A percentile compares a stretch with the other conserved stretches of the same genome.
Conservation (phyloP, 2,329 filamentous ascomycete genomes). For the Fonsecaea pugnacius region DNA sequence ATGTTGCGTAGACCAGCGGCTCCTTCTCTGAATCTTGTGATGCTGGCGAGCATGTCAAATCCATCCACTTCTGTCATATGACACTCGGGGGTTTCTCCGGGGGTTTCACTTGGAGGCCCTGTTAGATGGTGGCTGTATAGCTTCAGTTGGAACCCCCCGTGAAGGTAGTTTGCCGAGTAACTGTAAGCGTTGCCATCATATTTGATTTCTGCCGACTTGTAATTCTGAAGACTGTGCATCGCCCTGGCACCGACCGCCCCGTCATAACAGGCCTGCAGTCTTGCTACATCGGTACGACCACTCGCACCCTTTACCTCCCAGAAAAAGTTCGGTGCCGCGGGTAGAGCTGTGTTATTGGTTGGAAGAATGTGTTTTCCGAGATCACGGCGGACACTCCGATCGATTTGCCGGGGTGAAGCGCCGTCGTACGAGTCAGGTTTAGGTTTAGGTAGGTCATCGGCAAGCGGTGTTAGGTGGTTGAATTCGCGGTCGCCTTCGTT, state of each 20-base stretch:
- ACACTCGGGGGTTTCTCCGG: slow-evolving; percentile 42
- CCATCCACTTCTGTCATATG: slow-evolving; percentile 46
- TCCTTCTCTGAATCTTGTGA: slow-evolving; percentile 43
- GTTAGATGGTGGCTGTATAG: slow-evolving; percentile 48
- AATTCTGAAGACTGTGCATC: slow-evolving; percentile 43
- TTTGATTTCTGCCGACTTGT: slow-evolving; percentile 38
- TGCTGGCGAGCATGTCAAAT: slow-evolving; percentile 39
- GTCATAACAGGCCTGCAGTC: slow-evolving; percentile 46
- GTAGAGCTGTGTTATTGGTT: slow-evolving; percentile 40
- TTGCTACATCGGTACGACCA: slow-evolving; percentile 41
- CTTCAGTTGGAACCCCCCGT: slow-evolving; percentile 44
- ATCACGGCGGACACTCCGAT: slow-evolving; percentile 39
- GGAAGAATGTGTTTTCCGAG: slow-evolving; percentile 40
- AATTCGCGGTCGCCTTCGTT: slow-evolving; percentile 40
- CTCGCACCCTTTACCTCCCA: slow-evolving; percentile 47
- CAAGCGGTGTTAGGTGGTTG: slow-evolving; percentile 45
- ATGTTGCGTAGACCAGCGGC: slow-evolving; percentile 48
- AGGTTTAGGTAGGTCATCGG: slow-evolving; percentile 35
- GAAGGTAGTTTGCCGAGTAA: slow-evolving; percentile 42
- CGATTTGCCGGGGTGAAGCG: slow-evolving; percentile 39
- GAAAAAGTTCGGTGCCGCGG: slow-evolving; percentile 50
- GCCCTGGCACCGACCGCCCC: slow-evolving; percentile 43
- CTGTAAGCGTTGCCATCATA: slow-evolving; percentile 50
- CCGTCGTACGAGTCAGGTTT: slow-evolving; percentile 43
- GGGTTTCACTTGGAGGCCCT: slow-evolving; percentile 39